Percentiles rank a stretch among this genome's conserved stretches.
phyloP scores from a whole-genome alignment of 1,284 basidiomycete species.

The Coniferiporia sulphurascens region DNA sequence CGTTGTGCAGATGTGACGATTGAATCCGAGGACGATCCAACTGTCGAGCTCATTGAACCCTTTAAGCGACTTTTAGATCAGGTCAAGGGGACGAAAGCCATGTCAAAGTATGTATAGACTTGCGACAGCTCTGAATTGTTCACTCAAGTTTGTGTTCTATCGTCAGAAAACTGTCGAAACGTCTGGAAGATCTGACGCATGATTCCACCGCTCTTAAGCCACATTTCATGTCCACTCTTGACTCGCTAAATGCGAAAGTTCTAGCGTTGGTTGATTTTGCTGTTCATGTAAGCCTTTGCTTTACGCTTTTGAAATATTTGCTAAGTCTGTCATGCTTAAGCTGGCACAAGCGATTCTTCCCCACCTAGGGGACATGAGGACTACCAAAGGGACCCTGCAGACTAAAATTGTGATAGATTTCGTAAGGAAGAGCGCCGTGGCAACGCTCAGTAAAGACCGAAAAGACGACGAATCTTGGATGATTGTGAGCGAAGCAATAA shows the following conservation, averaged over 20 bases:
- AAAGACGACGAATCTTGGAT: slow-evolving; percentile 73
- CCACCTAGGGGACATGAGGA: slow-evolving; percentile 71
- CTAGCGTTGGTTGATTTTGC: slow-evolving; percentile 86
- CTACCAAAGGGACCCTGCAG: slow-evolving; percentile 73
- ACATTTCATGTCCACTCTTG: slow-evolving; percentile 67
- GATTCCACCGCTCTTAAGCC: slow-evolving; percentile 69
- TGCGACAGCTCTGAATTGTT: neutral
- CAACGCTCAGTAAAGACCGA: slow-evolving; percentile 66
- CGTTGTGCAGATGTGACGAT: slow-evolving; percentile 54
- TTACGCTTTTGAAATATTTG: neutral
- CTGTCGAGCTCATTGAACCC: slow-evolving; percentile 72
- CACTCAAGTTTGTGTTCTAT: neutral
- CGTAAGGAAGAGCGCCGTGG: slow-evolving; percentile 66
- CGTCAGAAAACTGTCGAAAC: slow-evolving; percentile 76
- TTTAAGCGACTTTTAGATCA: slow-evolving; percentile 78
- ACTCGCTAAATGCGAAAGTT: slow-evolving; percentile 64
- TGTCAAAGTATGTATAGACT: slow-evolving; percentile 60
- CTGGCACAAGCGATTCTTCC: slow-evolving; percentile 83
- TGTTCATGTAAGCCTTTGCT: slow-evolving; percentile 57
- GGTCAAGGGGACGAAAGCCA: slow-evolving; percentile 72
- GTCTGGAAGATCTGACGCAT: slow-evolving; percentile 74
- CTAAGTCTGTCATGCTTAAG: slow-evolving; percentile 33
- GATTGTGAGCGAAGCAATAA: slow-evolving; percentile 65
- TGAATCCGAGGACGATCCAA: slow-evolving; percentile 71
- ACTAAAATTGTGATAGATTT: slow-evolving; percentile 66